phyloP scores from a whole-genome alignment of 352 stramenopile genomes.

The Pilasporangium apinafurcum region DNA sequence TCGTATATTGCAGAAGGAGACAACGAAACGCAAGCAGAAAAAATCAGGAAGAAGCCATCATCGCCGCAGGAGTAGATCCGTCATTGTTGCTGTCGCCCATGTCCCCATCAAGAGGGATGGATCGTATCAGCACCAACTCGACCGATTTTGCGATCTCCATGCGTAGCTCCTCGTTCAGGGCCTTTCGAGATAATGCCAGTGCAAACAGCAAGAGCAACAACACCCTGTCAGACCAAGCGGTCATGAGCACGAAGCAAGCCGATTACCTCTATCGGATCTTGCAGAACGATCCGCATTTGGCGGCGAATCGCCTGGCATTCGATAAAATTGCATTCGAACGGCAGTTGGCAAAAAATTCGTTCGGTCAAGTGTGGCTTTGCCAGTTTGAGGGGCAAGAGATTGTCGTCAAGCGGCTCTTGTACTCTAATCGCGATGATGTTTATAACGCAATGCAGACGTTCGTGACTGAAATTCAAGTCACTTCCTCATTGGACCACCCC shows the following conservation, averaged over 20 bases:
- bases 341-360: slow-evolving; percentile 6
- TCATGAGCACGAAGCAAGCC: slow-evolving; percentile 13
- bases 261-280: slow-evolving; percentile 18
- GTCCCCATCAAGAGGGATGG: background rate
- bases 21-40: slow-evolving; percentile 1
- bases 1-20: slow-evolving; percentile 2
- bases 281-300: slow-evolving; percentile 16
- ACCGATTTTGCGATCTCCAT: no score
- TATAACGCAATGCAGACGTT: slow-evolving; percentile 24
- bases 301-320: slow-evolving; percentile 18
- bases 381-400: slow-evolving; percentile 37
- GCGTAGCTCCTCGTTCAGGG: no score
- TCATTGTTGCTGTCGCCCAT: slow-evolving; percentile 4
- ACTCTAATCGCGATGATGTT: background rate
- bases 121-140: no score
- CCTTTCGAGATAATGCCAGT: no score
- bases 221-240: slow-evolving; percentile 5
- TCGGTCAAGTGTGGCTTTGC: slow-evolving; percentile 16
- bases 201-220: slow-evolving; percentile 5
- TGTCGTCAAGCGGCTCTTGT: slow-evolving; percentile 21
- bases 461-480: slow-evolving; percentile 29
- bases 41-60: background rate
- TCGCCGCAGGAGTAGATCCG: slow-evolving; percentile 1
- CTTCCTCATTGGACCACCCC: slow-evolving; percentile 29
- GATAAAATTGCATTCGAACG: slow-evolving; percentile 34